Evolutionary conservation across 768 basidiomycete genomes (phyloP).

Genomic region (Boletus sp.): DNA sequence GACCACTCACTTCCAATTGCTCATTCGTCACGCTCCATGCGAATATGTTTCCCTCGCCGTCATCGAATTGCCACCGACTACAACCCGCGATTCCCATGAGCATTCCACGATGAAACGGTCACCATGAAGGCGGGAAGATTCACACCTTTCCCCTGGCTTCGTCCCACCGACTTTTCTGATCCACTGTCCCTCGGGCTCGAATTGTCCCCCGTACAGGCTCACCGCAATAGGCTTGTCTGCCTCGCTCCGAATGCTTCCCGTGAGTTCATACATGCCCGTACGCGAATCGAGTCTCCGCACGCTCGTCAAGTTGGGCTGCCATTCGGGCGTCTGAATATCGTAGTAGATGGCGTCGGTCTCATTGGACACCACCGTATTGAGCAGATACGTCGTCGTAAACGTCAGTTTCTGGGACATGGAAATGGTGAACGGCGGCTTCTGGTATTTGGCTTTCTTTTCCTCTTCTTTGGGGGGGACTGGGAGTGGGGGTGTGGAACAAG

Average conservation of each 20-base stretch:
- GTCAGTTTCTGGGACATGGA: slow-evolving; percentile 31
- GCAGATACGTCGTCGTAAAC: slow-evolving; percentile 37
- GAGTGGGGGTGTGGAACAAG: neutral
- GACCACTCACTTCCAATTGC: slow-evolving; percentile 12
- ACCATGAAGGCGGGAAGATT: neutral
- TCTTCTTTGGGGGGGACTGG: neutral
- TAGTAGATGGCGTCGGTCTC: slow-evolving; percentile 37
- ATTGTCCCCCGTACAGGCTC: slow-evolving; percentile 26
- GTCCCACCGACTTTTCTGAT: slow-evolving; percentile 23
- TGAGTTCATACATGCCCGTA: slow-evolving; percentile 28
- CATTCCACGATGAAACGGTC: neutral
- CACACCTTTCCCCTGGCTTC: slow-evolving; percentile 14
- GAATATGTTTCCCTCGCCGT: slow-evolving; percentile 20
- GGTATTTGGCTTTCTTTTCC: neutral
- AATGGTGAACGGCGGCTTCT: neutral
- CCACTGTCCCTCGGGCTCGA: slow-evolving; percentile 30
- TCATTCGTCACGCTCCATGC: slow-evolving; percentile 15
- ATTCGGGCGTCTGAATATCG: slow-evolving; percentile 38
- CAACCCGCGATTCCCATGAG: neutral
- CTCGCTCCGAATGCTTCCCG: slow-evolving; percentile 33
- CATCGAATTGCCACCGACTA: slow-evolving; percentile 26
- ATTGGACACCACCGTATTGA: slow-evolving; percentile 38
- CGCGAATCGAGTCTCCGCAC: slow-evolving; percentile 32
- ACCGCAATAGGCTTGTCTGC: slow-evolving; percentile 29
- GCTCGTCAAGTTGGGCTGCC: slow-evolving; percentile 35